A percentile compares a stretch with the other conserved stretches of the same genome.
Conservation (phyloP, 768 basidiomycete genomes). For the Russula sp. region DNA sequence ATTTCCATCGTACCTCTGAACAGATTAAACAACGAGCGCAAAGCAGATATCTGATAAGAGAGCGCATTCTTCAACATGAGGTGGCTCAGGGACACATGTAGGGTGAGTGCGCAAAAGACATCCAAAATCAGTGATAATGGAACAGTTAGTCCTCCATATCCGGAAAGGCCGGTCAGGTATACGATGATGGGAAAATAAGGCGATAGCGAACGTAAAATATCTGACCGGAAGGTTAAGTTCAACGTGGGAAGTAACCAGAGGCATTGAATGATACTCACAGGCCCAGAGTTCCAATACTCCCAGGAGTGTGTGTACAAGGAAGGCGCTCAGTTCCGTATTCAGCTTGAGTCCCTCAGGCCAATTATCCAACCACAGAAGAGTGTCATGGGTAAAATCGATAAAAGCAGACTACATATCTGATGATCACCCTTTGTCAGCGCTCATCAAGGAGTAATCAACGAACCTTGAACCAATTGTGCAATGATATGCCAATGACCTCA, state of each 20-base stretch:
- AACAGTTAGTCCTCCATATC: conserved; percentile 26
- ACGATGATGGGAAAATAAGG: conserved; percentile 23
- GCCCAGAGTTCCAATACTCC: conserved; percentile 67
- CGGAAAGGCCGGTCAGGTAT: conserved; percentile 24
- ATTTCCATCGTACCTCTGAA: conserved; percentile 66
- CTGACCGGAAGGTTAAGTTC: background rate
- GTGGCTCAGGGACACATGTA: conserved; percentile 73
- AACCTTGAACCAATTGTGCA: conserved; percentile 27
- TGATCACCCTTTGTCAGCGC: background rate
- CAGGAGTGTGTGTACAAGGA: conserved; percentile 74
- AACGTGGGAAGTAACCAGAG: background rate
- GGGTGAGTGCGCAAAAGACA: conserved; percentile 58
- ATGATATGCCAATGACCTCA: conserved; percentile 43
- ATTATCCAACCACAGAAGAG: conserved; percentile 80
- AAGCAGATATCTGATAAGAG: conserved; percentile 52
- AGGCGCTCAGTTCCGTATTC: conserved; percentile 87
- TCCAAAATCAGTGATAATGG: conserved; percentile 24
- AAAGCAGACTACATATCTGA: conserved; percentile 40
- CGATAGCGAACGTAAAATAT: conserved; percentile 10
- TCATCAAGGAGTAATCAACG: background rate
- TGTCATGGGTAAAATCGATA: conserved; percentile 48
- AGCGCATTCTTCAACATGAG: conserved; percentile 60
- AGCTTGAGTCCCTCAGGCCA: conserved; percentile 98
- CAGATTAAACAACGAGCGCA: conserved; percentile 78
- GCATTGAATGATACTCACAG: conserved; percentile 46